Evolutionary conservation across 305 asterid species (phyloP).

Genomic region (Andrographis paniculata): DNA sequence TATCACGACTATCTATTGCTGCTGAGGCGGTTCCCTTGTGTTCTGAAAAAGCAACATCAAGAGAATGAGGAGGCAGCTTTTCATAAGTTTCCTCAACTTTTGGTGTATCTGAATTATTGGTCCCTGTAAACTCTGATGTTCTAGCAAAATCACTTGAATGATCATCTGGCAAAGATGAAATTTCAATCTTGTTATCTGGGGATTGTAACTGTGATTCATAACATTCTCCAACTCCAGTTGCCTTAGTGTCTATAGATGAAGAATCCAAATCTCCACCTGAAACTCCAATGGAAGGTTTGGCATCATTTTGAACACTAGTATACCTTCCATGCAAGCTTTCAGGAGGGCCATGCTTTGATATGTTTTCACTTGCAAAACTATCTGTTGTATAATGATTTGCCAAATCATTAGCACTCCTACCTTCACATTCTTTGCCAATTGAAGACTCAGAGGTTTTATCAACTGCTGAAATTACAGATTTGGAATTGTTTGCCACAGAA

Average conservation of each 20-base stretch:
- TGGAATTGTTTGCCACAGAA: slow-evolving; percentile 20
- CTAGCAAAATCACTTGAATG: slow-evolving; percentile 17
- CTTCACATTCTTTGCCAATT: slow-evolving; percentile 12
- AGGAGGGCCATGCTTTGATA: slow-evolving; percentile 12
- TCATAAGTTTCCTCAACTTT: slow-evolving; percentile 14
- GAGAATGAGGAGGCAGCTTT: slow-evolving; percentile 15
- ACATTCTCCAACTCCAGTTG: slow-evolving; percentile 15
- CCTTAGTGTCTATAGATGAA: slow-evolving; percentile 20
- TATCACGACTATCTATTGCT: slow-evolving; percentile 18
- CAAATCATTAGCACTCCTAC: slow-evolving; percentile 16
- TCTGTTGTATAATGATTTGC: slow-evolving; percentile 15
- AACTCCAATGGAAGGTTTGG: slow-evolving; percentile 22
- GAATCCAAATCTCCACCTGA: too few species aligned
- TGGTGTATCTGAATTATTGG: slow-evolving; percentile 22
- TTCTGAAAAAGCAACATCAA: slow-evolving; percentile 22
- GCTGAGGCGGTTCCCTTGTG: slow-evolving; percentile 20
- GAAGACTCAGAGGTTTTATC: slow-evolving; percentile 17
- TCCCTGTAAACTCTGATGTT: slow-evolving; percentile 13
- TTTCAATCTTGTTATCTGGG: slow-evolving; percentile 17
- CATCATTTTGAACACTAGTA: slow-evolving; percentile 16
- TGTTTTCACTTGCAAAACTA: slow-evolving; percentile 7
- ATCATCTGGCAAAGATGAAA: slow-evolving; percentile 10
- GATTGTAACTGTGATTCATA: slow-evolving; percentile 21
- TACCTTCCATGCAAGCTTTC: slow-evolving; percentile 20
- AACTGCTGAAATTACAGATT: slow-evolving; percentile 21